A percentile compares a stretch with the other conserved stretches of the same genome.
phyloP scores from a whole-genome alignment of 129 eudicot species.

The Pseudognaphalium luteoalbum region DNA sequence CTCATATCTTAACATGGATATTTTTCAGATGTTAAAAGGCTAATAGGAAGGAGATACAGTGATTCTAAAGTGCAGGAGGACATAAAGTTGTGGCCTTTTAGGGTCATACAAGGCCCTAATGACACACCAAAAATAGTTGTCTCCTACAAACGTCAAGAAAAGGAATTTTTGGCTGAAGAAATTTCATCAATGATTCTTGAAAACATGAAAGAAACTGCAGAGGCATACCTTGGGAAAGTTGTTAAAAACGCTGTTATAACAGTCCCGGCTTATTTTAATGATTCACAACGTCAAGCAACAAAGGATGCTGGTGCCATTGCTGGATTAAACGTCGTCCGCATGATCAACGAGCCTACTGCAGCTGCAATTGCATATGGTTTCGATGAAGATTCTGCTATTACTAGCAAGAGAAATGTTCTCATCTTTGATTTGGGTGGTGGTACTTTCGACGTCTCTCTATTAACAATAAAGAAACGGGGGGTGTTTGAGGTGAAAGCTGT shows the following conservation, averaged over 20 bases:
- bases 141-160: constrained; percentile 15
- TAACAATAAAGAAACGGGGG: background rate
- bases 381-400: background rate
- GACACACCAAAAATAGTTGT: constrained; percentile 30
- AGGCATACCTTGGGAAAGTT: constrained; percentile 22
- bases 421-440: constrained; percentile 29
- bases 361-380: constrained; percentile 33
- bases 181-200: constrained; percentile 29
- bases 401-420: constrained; percentile 10
- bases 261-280: constrained; percentile 26
- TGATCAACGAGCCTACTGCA: constrained; percentile 36
- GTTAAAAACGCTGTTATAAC: constrained; percentile 29
- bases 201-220: constrained; percentile 29
- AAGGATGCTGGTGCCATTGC: constrained; percentile 29
- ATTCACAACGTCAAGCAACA: constrained; percentile 30
- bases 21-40: constrained; percentile 15
- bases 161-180: constrained; percentile 27
- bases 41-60: constrained; percentile 26
- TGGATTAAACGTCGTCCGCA: constrained; percentile 17
- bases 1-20: no score
- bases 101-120: background rate
- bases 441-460: constrained; percentile 21
- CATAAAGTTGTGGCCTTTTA: constrained; percentile 27
- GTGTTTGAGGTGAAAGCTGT: constrained; percentile 19
- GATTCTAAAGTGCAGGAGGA: constrained; percentile 10